These are phyloP conservation scores for Viola odorata DNA, from an alignment of 345 rosid genomes.

Conservation along the genomic window DNA sequence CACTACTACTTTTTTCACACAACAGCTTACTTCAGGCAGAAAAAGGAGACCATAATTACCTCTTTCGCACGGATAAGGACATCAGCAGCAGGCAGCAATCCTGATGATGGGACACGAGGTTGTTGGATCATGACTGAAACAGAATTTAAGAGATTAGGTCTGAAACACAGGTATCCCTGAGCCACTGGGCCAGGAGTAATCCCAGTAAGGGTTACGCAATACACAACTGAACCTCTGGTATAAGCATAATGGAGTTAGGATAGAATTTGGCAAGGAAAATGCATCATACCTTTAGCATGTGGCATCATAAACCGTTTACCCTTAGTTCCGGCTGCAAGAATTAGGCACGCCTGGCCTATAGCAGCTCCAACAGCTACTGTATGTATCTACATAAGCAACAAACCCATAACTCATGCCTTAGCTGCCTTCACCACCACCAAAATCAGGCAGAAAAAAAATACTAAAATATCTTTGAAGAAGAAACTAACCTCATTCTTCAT, in stretches of 20 bases:
- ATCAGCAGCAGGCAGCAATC: constrained; percentile 82
- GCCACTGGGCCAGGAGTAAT: not conserved
- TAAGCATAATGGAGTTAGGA: not conserved
- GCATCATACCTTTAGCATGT: constrained; percentile 65
- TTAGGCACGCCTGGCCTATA: constrained; percentile 70
- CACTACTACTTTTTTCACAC: not conserved
- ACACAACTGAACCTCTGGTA: not conserved
- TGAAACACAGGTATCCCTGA: not conserved
- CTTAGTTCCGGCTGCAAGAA: constrained; percentile 79
- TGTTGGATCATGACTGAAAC: constrained; percentile 77
- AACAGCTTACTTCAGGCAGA: not conserved
- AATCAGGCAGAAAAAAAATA: not conserved
- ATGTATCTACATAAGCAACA: constrained; percentile 47
- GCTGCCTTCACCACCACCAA: not conserved
- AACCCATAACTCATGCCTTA: not conserved
- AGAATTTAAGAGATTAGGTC: constrained; percentile 14
- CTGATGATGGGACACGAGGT: constrained; percentile 79
- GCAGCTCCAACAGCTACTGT: constrained; percentile 78
- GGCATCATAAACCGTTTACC: constrained; percentile 89
- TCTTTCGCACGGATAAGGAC: constrained; percentile 80
- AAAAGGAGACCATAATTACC: constrained; percentile 36
- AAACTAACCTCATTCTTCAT: constrained; percentile 50
- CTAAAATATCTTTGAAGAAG: not conserved
- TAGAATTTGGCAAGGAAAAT: not conserved
- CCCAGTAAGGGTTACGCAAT: not conserved